Evolutionary conservation across 2,329 filamentous ascomycete genomes (phyloP).

Genomic region (Stachybotrys chlorohalonatus): DNA sequence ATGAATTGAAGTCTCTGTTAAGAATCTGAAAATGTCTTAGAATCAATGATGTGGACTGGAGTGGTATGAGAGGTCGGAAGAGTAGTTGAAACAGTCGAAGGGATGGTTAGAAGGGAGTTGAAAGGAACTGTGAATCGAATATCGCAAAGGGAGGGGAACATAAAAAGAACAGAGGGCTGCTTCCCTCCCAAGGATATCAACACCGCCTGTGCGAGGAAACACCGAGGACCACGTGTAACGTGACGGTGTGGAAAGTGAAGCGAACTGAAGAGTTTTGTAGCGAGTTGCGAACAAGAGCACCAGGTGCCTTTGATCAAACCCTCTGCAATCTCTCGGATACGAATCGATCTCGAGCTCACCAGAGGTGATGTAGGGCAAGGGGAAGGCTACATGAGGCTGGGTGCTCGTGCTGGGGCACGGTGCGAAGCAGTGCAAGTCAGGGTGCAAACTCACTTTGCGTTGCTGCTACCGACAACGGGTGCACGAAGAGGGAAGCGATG

Average conservation of each 20-base stretch:
- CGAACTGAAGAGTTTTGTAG: not conserved
- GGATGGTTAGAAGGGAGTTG: not conserved
- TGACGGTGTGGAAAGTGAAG: not conserved
- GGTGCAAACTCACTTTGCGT: not conserved
- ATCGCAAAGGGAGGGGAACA: not conserved
- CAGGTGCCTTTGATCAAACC: too few relatives aligned
- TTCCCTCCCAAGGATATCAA: not conserved
- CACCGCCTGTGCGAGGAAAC: not conserved
- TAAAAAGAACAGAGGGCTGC: not conserved
- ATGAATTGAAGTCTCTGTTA: conserved; percentile 3
- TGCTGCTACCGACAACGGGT: not conserved
- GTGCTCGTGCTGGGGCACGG: not conserved
- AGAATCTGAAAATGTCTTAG: not conserved
- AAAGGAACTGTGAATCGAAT: not conserved
- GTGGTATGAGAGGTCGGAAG: not conserved
- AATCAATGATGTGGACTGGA: not conserved
- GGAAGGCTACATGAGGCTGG: not conserved
- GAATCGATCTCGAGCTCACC: not conserved
- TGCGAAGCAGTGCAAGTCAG: not conserved
- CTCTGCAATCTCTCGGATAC: too few relatives aligned
- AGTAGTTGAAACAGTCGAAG: not conserved
- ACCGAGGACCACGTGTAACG: not conserved
- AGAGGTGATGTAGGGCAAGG: not conserved
- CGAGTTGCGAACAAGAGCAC: too few relatives aligned
- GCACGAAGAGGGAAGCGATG: not conserved